These are phyloP conservation scores for Westerdykella sp. DNA, from an alignment of 2,329 filamentous ascomycete genomes.

Conservation along the genomic window DNA sequence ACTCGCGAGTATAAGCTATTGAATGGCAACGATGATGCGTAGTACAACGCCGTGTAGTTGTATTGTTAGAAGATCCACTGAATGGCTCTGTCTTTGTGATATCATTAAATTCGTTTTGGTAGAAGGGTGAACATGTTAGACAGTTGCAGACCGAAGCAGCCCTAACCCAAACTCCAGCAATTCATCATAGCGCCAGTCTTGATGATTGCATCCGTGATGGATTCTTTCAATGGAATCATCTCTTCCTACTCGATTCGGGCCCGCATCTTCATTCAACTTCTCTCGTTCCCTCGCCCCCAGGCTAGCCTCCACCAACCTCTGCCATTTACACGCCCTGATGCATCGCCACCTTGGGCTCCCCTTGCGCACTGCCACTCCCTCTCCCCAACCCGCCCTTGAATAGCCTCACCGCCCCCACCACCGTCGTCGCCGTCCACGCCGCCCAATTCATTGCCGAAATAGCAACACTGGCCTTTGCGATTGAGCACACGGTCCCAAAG, in stretches of 20 bases:
- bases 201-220: slow-evolving; percentile 5
- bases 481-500: slow-evolving; percentile 51
- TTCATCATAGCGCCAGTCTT: slow-evolving; percentile 13
- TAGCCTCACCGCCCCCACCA: slow-evolving; percentile 25
- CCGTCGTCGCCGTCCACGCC: slow-evolving; percentile 40
- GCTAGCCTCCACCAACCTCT: not conserved
- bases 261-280: not conserved
- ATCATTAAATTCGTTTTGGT: too few relatives aligned
- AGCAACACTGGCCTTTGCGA: slow-evolving; percentile 57
- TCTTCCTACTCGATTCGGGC: not conserved
- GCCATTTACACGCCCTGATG: slow-evolving; percentile 35
- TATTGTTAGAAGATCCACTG: slow-evolving; percentile 1
- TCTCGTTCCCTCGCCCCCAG: not conserved
- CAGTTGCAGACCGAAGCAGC: too few relatives aligned
- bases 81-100: slow-evolving; percentile 2
- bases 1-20: too few relatives aligned
- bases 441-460: slow-evolving; percentile 62
- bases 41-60: too few relatives aligned
- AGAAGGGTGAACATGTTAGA: too few relatives aligned
- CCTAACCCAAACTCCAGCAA: not conserved
- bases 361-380: slow-evolving; percentile 4
- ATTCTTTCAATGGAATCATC: not conserved
- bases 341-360: slow-evolving; percentile 33
- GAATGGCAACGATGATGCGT: too few relatives aligned
- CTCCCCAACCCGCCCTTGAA: slow-evolving; percentile 8